Evolutionary conservation across 176 grass and related monocot genomes (phyloP).

Genomic region (Hordeum marinum): DNA sequence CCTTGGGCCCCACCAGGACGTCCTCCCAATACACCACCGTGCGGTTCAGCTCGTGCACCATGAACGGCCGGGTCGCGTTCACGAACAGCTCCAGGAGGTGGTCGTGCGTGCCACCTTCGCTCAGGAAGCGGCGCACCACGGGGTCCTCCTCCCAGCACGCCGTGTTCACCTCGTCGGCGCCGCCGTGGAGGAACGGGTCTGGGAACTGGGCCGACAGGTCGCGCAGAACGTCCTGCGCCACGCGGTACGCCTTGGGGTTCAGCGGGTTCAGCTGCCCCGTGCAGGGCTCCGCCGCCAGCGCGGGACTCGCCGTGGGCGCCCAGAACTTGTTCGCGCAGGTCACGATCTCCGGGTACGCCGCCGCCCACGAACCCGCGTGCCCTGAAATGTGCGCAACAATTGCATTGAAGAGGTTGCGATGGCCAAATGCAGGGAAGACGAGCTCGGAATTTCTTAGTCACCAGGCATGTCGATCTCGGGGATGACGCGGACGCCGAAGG

Average conservation of each 20-base stretch:
- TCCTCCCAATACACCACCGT: conserved; percentile 97
- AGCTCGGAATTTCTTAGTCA: background rate
- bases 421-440: background rate
- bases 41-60: conserved; percentile 71
- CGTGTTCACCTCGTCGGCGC: conserved; percentile 84
- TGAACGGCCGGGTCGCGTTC: conserved; percentile 64
- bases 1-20: conserved; percentile 62
- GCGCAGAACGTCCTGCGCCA: conserved; percentile 61
- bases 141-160: conserved; percentile 94
- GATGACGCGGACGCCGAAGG: conserved; percentile 71
- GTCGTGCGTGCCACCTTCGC: conserved; percentile 58
- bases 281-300: conserved; percentile 75
- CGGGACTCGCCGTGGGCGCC: conserved; percentile 43
- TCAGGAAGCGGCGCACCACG: conserved; percentile 43
- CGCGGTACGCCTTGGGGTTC: conserved; percentile 67
- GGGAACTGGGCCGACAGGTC: conserved; percentile 64
- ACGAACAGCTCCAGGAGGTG: conserved; percentile 75
- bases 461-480: conserved; percentile 95
- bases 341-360: conserved; percentile 85
- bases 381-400: conserved; percentile 26
- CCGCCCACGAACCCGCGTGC: conserved; percentile 81
- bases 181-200: conserved; percentile 71
- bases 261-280: conserved; percentile 93
- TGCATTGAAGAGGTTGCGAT: background rate
- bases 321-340: conserved; percentile 89